These are phyloP conservation scores for Fremontodendron californicum DNA, from an alignment of 345 rosid genomes.

Conservation along the genomic window DNA sequence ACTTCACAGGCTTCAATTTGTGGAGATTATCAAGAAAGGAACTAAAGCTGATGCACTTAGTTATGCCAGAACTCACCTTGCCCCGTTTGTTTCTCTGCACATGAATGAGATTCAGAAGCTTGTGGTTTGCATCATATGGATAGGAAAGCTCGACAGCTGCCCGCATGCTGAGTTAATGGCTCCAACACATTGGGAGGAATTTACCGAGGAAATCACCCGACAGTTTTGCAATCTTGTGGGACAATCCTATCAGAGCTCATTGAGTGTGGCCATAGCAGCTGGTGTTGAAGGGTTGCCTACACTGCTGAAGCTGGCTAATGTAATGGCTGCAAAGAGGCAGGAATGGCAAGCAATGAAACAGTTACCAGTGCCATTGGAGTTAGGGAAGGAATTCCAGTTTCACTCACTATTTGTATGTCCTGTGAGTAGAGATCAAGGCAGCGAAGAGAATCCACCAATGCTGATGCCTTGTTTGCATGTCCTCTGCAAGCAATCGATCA, in stretches of 20 bases:
- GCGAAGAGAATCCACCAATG: constrained; percentile 74
- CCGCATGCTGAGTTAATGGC: constrained; percentile 50
- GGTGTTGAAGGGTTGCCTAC: constrained; percentile 63
- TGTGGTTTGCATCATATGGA: constrained; percentile 48
- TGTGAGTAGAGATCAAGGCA: constrained; percentile 62
- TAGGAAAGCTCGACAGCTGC: constrained; percentile 47
- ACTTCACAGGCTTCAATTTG: constrained; percentile 50
- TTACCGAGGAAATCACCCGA: constrained; percentile 43
- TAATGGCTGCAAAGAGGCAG: constrained; percentile 62
- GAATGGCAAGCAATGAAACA: constrained; percentile 67
- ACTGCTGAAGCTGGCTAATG: constrained; percentile 62
- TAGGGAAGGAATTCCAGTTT: constrained; percentile 60
- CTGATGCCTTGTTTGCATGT: constrained; percentile 67
- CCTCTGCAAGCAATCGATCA: constrained; percentile 67
- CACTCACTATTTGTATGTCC: constrained; percentile 77
- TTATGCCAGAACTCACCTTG: constrained; percentile 55
- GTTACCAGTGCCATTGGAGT: constrained; percentile 56
- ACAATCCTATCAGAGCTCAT: constrained; percentile 47
- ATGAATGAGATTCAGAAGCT: constrained; percentile 46
- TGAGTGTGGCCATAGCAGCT: constrained; percentile 54
- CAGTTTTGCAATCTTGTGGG: constrained; percentile 52
- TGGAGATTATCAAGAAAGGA: constrained; percentile 61
- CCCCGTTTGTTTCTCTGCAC: constrained; percentile 38
- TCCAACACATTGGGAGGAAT: constrained; percentile 44
- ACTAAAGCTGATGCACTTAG: constrained; percentile 42